These are phyloP conservation scores for Sporothrix pseudoabietina DNA, from an alignment of 2,329 filamentous ascomycete genomes.

Conservation along the genomic window DNA sequence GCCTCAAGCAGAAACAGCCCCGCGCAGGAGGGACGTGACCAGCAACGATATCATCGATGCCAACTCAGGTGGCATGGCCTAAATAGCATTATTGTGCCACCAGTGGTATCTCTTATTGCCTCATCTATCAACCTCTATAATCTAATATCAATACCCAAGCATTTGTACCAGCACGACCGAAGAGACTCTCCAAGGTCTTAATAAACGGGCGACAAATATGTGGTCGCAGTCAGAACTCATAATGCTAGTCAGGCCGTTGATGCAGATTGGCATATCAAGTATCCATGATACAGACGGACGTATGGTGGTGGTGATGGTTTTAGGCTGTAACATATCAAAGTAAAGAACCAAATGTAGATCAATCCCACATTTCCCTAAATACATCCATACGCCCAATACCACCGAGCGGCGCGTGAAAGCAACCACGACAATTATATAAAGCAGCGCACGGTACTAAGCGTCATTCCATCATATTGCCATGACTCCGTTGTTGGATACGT, in stretches of 20 bases:
- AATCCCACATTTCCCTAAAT: background rate
- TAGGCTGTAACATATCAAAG: background rate
- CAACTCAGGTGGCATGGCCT: background rate
- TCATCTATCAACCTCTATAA: background rate
- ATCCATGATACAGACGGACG: no score
- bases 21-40: background rate
- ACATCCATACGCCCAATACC: constrained; percentile 9
- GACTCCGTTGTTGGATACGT: background rate
- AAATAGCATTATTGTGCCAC: background rate
- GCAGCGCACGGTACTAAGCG: background rate
- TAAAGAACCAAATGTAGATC: background rate
- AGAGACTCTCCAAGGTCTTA: background rate
- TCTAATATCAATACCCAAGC: background rate
- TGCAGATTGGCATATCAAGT: background rate
- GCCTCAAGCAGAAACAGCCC: background rate
- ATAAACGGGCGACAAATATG: background rate
- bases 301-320: background rate
- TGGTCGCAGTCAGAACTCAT: background rate
- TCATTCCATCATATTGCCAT: background rate
- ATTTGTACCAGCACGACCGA: background rate
- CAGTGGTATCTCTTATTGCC: no score
- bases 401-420: background rate
- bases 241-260: background rate
- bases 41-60: background rate
- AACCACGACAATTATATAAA: background rate